These are phyloP conservation scores for Plasmodium knowlesi DNA, from an alignment of 169 alveolate genomes.

Conservation along the genomic window DNA sequence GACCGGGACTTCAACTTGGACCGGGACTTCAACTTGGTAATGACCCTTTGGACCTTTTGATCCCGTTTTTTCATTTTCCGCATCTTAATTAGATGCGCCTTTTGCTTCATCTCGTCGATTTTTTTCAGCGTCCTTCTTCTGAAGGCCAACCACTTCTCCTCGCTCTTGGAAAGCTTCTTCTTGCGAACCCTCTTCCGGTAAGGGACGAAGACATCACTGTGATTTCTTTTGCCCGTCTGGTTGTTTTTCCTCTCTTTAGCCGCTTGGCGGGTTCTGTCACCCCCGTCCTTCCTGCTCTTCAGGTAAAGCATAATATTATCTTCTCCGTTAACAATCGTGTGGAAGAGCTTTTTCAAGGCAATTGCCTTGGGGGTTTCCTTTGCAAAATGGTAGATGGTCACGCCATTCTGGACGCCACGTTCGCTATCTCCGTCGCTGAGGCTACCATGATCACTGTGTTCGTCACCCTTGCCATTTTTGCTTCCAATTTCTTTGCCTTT, in stretches of 20 bases:
- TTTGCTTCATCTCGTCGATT: conserved; percentile 73
- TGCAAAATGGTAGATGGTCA: background rate
- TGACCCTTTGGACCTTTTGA: conserved; percentile 27
- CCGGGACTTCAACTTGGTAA: conserved; percentile 34
- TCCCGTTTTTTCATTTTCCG: conserved; percentile 55
- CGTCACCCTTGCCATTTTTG: background rate
- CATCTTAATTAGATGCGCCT: conserved; percentile 62
- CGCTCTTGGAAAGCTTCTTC: conserved; percentile 31
- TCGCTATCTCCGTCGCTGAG: background rate
- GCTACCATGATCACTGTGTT: background rate
- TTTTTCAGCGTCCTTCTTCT: conserved; percentile 66
- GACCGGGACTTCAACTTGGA: background rate
- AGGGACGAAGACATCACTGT: background rate
- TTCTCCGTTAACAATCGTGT: conserved; percentile 37
- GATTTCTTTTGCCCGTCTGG: background rate
- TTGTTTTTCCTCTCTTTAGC: background rate
- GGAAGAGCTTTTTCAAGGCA: conserved; percentile 44
- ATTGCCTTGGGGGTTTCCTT: background rate
- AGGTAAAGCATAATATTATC: conserved; percentile 13
- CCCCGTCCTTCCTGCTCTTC: background rate
- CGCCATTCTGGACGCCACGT: background rate
- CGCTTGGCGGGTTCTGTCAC: background rate
- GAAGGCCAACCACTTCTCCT: conserved; percentile 63
- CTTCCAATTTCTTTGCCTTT: background rate
- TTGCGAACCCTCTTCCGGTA: conserved; percentile 17